Conservation (phyloP, 2,329 filamentous ascomycete genomes). For the Bipolaris gigantea region DNA sequence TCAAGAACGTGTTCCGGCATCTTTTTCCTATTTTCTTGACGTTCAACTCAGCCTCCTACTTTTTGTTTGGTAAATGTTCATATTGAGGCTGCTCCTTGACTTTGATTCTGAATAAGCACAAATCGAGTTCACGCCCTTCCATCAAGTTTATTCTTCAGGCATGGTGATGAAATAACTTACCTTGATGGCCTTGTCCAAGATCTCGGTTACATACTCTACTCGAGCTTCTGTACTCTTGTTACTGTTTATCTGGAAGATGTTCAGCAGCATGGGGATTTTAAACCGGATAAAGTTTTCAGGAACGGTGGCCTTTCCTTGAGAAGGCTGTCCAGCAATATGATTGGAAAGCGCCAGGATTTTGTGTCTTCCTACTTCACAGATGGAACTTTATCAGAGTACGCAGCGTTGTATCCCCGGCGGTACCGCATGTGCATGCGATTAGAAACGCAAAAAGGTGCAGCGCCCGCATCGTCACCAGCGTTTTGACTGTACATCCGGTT, state of each 20-base stretch:
- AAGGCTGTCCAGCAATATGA: conserved; percentile 18
- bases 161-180: neutral
- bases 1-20: neutral
- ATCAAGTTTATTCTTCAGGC: too few relatives aligned
- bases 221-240: conserved; percentile 17
- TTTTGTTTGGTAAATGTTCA: neutral
- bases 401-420: conserved; percentile 7
- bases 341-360: conserved; percentile 16
- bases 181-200: conserved; percentile 7
- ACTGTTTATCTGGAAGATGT: conserved; percentile 22
- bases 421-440: conserved; percentile 25
- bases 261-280: conserved; percentile 12
- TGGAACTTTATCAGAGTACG: neutral
- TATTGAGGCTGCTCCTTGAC: too few relatives aligned
- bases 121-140: neutral
- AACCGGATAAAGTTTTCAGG: conserved; percentile 8
- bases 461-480: conserved; percentile 10
- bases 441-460: conserved; percentile 23
- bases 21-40: neutral
- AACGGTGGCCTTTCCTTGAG: conserved; percentile 10
- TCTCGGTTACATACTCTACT: conserved; percentile 15
- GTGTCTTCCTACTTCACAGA: conserved; percentile 18
- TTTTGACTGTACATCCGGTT: conserved; percentile 15
- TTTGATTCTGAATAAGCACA: neutral
- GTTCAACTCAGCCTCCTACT: neutral